A percentile compares a stretch with the other conserved stretches of the same genome.
These are phyloP conservation scores for Phyllosticta paracitricarpa DNA, from an alignment of 2,329 filamentous ascomycete species.

Conservation along the genomic window DNA sequence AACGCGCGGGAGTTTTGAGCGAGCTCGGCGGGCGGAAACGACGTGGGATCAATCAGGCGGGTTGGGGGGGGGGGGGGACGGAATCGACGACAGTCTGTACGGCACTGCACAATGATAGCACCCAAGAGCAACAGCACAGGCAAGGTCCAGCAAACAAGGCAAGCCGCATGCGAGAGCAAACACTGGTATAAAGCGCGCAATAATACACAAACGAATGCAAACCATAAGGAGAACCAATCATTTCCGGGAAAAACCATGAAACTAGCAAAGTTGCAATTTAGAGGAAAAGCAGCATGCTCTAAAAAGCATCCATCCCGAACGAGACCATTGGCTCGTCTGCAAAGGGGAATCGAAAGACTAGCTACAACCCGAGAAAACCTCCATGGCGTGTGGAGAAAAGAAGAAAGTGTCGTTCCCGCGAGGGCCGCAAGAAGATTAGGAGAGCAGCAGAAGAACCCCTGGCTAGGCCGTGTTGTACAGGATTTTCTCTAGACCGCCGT, in stretches of 20 bases:
- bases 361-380: conserved; percentile 12
- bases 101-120: conserved; percentile 2
- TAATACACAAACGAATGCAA: conserved; percentile 11
- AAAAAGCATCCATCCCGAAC: conserved; percentile 11
- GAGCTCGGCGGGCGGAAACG: background rate
- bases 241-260: background rate
- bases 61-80: background rate
- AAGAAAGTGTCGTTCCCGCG: conserved; percentile 5
- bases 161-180: conserved; percentile 2
- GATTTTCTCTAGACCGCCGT: conserved; percentile 12
- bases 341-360: conserved; percentile 12
- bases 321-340: conserved; percentile 6
- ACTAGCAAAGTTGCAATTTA: conserved; percentile 11
- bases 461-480: conserved; percentile 12
- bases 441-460: conserved; percentile 11
- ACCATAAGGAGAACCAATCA: conserved; percentile 5
- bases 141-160: conserved; percentile 7
- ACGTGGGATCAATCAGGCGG: conserved; percentile 4
- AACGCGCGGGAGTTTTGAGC: background rate
- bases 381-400: background rate
- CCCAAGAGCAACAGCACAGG: conserved; percentile 7
- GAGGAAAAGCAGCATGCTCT: conserved; percentile 11
- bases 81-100: conserved; percentile 1
- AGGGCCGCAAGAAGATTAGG: conserved; percentile 5
- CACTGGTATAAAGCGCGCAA: conserved; percentile 11